Percentiles rank a stretch among this genome's conserved stretches.
Evolutionary conservation across 2,329 filamentous ascomycete species (phyloP).

Genomic region (Fusarium pseudocircinatum): DNA sequence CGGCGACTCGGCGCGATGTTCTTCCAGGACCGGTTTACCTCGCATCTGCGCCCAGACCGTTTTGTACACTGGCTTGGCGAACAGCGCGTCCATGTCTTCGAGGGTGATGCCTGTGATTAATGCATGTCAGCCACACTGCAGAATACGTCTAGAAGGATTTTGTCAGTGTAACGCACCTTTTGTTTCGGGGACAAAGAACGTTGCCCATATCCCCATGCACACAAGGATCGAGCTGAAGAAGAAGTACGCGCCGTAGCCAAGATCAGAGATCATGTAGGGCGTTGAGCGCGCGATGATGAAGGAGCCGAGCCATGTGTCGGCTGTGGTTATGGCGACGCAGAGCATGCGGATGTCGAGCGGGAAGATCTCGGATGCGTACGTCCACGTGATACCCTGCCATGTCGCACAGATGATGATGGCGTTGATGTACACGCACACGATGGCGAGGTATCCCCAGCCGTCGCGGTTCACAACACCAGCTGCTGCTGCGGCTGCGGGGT

Average conservation of each 20-base stretch:
- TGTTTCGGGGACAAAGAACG: conserved; percentile 62
- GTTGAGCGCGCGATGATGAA: conserved; percentile 53
- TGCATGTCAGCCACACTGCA: conserved; percentile 4
- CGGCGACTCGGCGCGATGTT: conserved; percentile 34
- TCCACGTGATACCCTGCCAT: conserved; percentile 56
- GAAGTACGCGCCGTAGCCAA: conserved; percentile 62
- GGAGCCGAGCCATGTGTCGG: conserved; percentile 51
- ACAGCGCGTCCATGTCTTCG: conserved; percentile 57
- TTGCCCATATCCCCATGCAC: conserved; percentile 57
- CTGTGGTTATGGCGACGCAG: conserved; percentile 48
- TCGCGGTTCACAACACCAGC: conserved; percentile 55
- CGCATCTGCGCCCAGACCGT: conserved; percentile 46
- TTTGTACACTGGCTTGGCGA: conserved; percentile 45
- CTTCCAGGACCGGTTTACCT: conserved; percentile 26
- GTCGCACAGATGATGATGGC: conserved; percentile 51
- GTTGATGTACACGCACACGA: conserved; percentile 58
- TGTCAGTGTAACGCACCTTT: conserved; percentile 49
- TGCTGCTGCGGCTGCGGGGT: conserved; percentile 52
- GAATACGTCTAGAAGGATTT: neutral
- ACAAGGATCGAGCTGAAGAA: conserved; percentile 60
- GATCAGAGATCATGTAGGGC: conserved; percentile 53
- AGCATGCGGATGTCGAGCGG: conserved; percentile 51
- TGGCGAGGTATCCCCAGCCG: conserved; percentile 56
- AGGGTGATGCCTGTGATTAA: conserved; percentile 50
- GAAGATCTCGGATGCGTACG: conserved; percentile 60